Evolutionary conservation across 495 filamentous ascomycete species (phyloP).

Genomic region (Podospora comata): DNA sequence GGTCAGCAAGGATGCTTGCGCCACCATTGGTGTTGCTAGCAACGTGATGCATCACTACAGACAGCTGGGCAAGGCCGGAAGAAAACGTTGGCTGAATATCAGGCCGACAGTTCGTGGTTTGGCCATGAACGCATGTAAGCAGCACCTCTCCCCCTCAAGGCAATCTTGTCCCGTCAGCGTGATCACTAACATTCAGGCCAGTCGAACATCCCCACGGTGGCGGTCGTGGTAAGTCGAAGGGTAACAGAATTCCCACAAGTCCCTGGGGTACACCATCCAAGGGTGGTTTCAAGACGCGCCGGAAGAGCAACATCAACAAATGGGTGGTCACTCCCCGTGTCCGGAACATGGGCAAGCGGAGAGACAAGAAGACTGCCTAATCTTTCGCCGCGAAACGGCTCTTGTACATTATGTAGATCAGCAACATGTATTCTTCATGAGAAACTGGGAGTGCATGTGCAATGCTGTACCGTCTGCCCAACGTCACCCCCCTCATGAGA

Average conservation of each 20-base stretch:
- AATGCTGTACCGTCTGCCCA: not conserved
- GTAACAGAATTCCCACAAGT: conserved; percentile 88
- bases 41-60: conserved; percentile 86
- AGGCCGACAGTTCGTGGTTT: conserved; percentile 92
- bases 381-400: conserved; percentile 9
- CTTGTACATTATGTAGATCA: conserved; percentile 37
- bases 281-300: conserved; percentile 93
- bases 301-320: conserved; percentile 69
- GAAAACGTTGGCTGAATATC: conserved; percentile 88
- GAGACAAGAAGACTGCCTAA: conserved; percentile 46
- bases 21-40: conserved; percentile 88
- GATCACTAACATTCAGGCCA: conserved; percentile 35
- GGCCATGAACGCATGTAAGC: conserved; percentile 90
- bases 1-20: conserved; percentile 86
- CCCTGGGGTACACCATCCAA: conserved; percentile 96
- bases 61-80: conserved; percentile 91
- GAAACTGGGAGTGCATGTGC: conserved; percentile 3
- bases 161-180: conserved; percentile 6
- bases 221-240: conserved; percentile 98
- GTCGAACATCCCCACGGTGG: conserved; percentile 96
- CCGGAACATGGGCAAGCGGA: conserved; percentile 73
- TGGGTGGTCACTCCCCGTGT: conserved; percentile 71
- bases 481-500: not conserved
- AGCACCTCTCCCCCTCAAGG: not conserved
- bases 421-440: conserved; percentile 14